Base-by-base conservation (phyloP, 2,329 filamentous ascomycete genomes). In the Arthroderma sp. region DNA sequence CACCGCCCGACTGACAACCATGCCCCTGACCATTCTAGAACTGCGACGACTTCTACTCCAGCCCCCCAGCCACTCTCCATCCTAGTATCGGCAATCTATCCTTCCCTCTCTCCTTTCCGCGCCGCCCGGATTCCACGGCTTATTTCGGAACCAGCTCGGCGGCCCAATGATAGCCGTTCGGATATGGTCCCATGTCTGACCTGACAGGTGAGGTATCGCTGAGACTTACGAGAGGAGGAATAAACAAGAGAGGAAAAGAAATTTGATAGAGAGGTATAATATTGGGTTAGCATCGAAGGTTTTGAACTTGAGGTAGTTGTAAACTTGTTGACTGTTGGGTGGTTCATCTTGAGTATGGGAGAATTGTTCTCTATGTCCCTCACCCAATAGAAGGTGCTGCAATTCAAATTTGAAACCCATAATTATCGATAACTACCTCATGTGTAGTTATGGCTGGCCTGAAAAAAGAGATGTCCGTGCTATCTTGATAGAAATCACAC, bases 101-200 rank as follows among this genome's bases (percentile, higher is more conserved):
- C 54, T 47, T n/a, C n/a, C 49, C 52, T 28, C 5, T 53, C 48
- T n/a, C 61, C 59, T 4, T 42, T 52, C 36, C 46, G 44, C n/a
- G 55, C 58, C 1, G 42, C 60, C 15, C 49, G 48, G 11, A 50
- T 62, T 3, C 48, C 64, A 15, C 58, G 2, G 59, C 65, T 30
- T 64, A 63, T 50, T 62, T 64, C 42, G 58, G 61, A 29, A 51
- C 64, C 3, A 57, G 57, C n/a, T 57, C 55, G 10, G 56, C 55
- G 6, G 62, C 61, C 15, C 58, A 62, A 49, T 66, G 61, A 55
- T 51, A 62, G 31, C 45, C 65, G 7, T 57, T 56, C 41, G 63
- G 63, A 2, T 42, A 61, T 5, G 60, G 60, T 5, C 51, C 49
- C 0, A 58, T 54, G 36, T 42, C 53, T 9, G 52, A 54, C 31